Evolutionary conservation across 176 grass and related monocot species (phyloP), one percentile per base, ranked within the genome.

Genomic region (Carex scoparia): DNA sequence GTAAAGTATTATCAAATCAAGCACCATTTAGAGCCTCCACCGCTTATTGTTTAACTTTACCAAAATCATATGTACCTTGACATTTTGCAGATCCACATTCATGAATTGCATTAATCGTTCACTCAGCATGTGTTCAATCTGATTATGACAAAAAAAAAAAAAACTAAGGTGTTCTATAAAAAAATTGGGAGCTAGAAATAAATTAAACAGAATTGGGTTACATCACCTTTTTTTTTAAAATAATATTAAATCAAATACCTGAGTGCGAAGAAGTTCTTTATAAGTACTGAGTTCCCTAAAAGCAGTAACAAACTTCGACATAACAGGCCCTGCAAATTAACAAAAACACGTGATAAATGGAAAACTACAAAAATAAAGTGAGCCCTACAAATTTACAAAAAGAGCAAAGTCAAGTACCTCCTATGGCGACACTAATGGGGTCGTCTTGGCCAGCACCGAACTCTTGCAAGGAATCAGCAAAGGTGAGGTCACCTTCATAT

Each of bases 121-220:
- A 88, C 91, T 93, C 84, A 98, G 91, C 88, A 98, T 95, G 84
- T 98, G 95, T 81, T 98, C 95, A 2, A 98, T 88, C 95, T 98
- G 83, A 89, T 92, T 86, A 61, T 84, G 64, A 59, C 37, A 84
- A 83, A 23, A 87, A 27, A 74, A 5, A 18, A 66, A 81, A 80
- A 70, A 42, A 79, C 31, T 42, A 55, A 85, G 33, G 84, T 81
- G 54, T 68, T 53, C 44, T 85, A 14, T 14, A 7, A 61, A 85
- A 89, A 48, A 30, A 65, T 86, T 11, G 10, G 37, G 44, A 84
- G 83, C 76, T 40, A 76, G 48, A 86, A 54, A 88, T 57, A 38
- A 84, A 19, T 86, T 19, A 40, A 91, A 16, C 32, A 84, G 37
- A 72, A 79, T 51, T 15, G 48, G 63, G 64, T 2, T 54, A 19